Conservation (phyloP, 495 filamentous ascomycete genomes). For the Penicillium odoratum region DNA sequence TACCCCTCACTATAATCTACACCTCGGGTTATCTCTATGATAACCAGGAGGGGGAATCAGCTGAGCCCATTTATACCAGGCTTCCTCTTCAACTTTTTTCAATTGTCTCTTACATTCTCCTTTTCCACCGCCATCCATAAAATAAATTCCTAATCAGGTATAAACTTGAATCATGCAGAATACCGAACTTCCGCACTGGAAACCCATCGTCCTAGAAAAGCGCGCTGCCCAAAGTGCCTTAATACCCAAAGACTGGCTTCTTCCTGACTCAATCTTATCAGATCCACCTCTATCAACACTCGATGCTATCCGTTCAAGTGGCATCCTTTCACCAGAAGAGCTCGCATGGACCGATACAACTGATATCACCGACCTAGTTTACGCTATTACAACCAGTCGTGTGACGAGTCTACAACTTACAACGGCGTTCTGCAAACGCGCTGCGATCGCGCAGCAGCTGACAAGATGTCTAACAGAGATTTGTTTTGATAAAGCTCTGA, state of each 20-base stretch:
- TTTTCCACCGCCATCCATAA: too few species aligned
- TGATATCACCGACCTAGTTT: slow-evolving; percentile 39
- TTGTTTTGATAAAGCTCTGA: slow-evolving; percentile 49
- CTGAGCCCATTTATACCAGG: too few species aligned
- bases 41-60: too few species aligned
- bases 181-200: slow-evolving; percentile 6
- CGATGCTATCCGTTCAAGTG: slow-evolving; percentile 23
- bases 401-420: slow-evolving; percentile 33
- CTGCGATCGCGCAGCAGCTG: slow-evolving; percentile 55
- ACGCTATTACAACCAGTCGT: slow-evolving; percentile 9
- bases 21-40: too few species aligned
- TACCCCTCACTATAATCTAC: too few species aligned
- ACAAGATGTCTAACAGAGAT: slow-evolving; percentile 64
- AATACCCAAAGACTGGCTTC: slow-evolving; percentile 29
- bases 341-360: slow-evolving; percentile 50
- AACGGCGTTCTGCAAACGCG: slow-evolving; percentile 59
- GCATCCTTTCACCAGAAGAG: slow-evolving; percentile 46
- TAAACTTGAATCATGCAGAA: not conserved
- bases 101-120: too few species aligned
- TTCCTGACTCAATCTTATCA: slow-evolving; percentile 7
- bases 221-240: slow-evolving; percentile 19
- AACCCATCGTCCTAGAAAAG: slow-evolving; percentile 14
- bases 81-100: too few species aligned
- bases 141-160: not conserved
- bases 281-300: slow-evolving; percentile 16